These are phyloP conservation scores for Botrytis cinerea DNA, from an alignment of 2,329 filamentous ascomycete species.

Conservation along the genomic window DNA sequence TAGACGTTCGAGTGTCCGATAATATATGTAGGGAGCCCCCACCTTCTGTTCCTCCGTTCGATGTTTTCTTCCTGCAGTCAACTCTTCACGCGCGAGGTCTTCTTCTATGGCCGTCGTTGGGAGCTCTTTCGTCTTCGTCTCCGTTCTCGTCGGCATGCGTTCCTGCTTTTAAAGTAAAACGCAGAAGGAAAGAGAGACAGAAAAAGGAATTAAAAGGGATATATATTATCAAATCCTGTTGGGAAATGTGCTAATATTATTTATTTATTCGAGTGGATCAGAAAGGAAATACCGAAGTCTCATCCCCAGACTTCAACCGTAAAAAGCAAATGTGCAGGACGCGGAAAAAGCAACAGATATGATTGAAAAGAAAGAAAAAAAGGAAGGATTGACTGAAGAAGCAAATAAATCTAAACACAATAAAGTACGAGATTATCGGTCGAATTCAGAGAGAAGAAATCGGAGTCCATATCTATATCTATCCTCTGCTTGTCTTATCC, in stretches of 20 bases:
- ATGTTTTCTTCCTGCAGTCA: not conserved
- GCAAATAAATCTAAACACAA: not conserved
- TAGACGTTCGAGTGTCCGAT: not conserved
- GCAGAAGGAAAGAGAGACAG: not conserved
- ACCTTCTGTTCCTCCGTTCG: not conserved
- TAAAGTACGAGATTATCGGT: constrained; percentile 6
- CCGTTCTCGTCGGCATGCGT: not conserved
- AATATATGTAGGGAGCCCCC: not conserved
- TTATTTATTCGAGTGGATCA: constrained; percentile 23
- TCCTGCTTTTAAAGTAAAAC: not conserved
- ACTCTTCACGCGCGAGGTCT: not conserved
- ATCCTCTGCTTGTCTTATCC: constrained; percentile 3
- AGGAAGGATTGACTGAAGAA: not conserved
- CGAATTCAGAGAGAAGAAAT: not conserved
- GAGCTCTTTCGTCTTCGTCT: not conserved
- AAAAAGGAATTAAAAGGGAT: not conserved
- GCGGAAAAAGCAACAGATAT: not conserved
- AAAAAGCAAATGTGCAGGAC: constrained; percentile 4
- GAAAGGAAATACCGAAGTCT: constrained; percentile 20
- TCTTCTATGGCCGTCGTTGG: not conserved
- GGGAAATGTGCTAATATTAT: constrained; percentile 19
- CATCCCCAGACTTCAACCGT: constrained; percentile 16
- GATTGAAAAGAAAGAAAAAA: not conserved
- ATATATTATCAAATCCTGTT: constrained; percentile 14
- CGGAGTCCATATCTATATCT: constrained; percentile 4